A percentile compares a stretch with the other conserved stretches of the same genome.
phyloP scores from a whole-genome alignment of 2,329 filamentous ascomycete species.

The Beauveria scarabaeidicola region DNA sequence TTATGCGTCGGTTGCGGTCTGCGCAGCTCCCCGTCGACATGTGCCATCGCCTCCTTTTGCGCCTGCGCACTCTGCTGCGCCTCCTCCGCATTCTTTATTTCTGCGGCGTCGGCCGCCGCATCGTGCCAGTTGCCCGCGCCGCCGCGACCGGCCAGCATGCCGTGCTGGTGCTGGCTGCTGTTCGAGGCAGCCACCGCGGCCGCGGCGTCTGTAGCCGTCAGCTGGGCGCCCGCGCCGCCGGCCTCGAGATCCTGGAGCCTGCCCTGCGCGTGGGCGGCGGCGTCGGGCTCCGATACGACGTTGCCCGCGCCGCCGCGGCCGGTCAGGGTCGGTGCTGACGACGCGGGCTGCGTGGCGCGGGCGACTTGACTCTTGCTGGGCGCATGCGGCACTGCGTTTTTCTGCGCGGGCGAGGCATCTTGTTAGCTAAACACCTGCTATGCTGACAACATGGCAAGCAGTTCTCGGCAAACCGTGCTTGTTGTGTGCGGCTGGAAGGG shows the following conservation, averaged over 20 bases:
- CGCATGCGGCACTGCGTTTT: background rate
- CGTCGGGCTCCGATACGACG: slow-evolving; percentile 27
- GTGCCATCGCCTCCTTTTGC: slow-evolving; percentile 23
- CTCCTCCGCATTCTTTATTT: background rate
- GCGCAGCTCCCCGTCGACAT: slow-evolving; percentile 24
- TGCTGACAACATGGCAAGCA: background rate
- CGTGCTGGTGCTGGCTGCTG: slow-evolving; percentile 17
- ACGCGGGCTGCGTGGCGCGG: background rate
- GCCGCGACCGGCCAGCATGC: slow-evolving; percentile 32
- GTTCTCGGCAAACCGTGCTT: background rate
- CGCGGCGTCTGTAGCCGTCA: slow-evolving; percentile 19
- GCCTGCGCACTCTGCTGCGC: slow-evolving; percentile 14
- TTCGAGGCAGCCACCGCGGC: slow-evolving; percentile 12
- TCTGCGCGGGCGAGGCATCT: background rate
- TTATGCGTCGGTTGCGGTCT: slow-evolving; percentile 15
- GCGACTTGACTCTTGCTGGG: background rate
- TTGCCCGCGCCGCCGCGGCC: slow-evolving; percentile 51
- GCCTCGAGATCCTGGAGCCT: slow-evolving; percentile 12
- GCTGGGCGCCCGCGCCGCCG: slow-evolving; percentile 17
- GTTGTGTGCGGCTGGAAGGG: background rate
- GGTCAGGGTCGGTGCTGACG: slow-evolving; percentile 17
- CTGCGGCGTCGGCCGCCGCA: background rate
- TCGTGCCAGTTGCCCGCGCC: slow-evolving; percentile 44
- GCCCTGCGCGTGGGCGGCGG: slow-evolving; percentile 14
- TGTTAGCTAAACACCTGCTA: background rate